Base-by-base conservation (phyloP, 495 filamentous ascomycete species). In the Cercophora sp. region DNA sequence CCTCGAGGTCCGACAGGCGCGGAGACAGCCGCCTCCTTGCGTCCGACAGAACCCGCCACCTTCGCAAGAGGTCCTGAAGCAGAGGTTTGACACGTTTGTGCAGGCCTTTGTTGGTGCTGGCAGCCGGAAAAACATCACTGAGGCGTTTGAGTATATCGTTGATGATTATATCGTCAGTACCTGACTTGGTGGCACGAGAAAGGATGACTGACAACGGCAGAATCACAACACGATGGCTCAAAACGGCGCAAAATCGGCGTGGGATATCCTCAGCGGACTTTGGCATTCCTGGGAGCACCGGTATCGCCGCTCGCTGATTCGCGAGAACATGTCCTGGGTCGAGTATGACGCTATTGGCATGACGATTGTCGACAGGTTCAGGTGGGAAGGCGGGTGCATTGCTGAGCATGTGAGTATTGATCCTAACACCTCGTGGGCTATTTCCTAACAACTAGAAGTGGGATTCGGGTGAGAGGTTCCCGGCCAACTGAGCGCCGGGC, bases 331-430 rank as follows among this genome's bases (percentile, higher is more conserved):
- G 55, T 61, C 68, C 2, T 72, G 69, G 69, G 60, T 72, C 29
- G 64, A 72, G 50, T 72, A 72, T 49, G 18, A 40, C 9, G 54
- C 29, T 32, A 29, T 41, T 2, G 26, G 29, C 1, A 64, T 68
- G 2, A 56, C 56, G 31, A 56, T 69, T n/a, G 70, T 72, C 3
- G 70, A 72, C 56, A 52, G 66, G 39, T 72, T 57, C 48, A 51
- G 68, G 5, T 72, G 68, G 70, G 70, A 70, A 13, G 61, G 49
- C 22, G 68, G 68, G 1, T 72, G 70, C 48, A 72, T 72, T 50
- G 66, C 55, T 37, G 68, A 72, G 41, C 70, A 72, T 56, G 69
- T 72, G 57, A 27, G 69, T 69, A 20, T 41, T 18, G n/a, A n/a
- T 5, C 18, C 36, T 32, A 32, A 13, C 13, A 13, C 15, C 15